A percentile compares a stretch with the other conserved stretches of the same genome.
These are phyloP conservation scores for Laguncularia racemosa DNA, from an alignment of 345 rosid species.

Conservation along the genomic window DNA sequence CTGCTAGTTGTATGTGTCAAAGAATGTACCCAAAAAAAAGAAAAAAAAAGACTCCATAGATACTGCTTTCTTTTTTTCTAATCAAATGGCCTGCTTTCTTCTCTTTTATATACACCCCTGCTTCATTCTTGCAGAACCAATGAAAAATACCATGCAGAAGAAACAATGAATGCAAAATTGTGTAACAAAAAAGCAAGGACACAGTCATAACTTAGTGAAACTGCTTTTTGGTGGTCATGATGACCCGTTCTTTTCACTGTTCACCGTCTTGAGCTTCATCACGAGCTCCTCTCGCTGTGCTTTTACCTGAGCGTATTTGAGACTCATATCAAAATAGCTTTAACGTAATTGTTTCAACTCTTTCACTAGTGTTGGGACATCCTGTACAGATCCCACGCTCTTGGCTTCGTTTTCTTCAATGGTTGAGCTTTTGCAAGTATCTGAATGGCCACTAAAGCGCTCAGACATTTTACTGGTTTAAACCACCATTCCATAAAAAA, in stretches of 20 bases:
- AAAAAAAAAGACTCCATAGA: background rate
- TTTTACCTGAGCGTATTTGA: slow-evolving; percentile 55
- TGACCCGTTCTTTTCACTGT: slow-evolving; percentile 20
- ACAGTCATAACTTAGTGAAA: background rate
- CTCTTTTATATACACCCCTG: no score
- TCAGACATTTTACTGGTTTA: no score
- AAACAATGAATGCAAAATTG: no score
- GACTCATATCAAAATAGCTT: slow-evolving; percentile 49
- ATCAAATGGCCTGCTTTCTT: no score
- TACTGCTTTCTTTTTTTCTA: no score
- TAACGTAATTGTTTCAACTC: slow-evolving; percentile 45
- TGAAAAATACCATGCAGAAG: no score
- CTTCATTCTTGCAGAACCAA: no score
- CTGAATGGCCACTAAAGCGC: slow-evolving; percentile 1
- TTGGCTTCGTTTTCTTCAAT: slow-evolving; percentile 8
- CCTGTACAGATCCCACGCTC: slow-evolving; percentile 5
- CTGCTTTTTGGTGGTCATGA: slow-evolving; percentile 3
- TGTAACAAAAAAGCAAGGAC: no score
- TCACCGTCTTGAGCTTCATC: slow-evolving; percentile 36
- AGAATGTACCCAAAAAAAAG: background rate
- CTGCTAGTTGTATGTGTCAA: no score
- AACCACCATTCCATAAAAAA: no score
- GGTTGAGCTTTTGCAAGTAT: slow-evolving; percentile 5
- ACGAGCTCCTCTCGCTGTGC: slow-evolving; percentile 34
- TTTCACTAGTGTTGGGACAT: slow-evolving; percentile 16